These are phyloP conservation scores for Trichosporon sp. DNA, from an alignment of 1,284 basidiomycete genomes.

Conservation along the genomic window DNA sequence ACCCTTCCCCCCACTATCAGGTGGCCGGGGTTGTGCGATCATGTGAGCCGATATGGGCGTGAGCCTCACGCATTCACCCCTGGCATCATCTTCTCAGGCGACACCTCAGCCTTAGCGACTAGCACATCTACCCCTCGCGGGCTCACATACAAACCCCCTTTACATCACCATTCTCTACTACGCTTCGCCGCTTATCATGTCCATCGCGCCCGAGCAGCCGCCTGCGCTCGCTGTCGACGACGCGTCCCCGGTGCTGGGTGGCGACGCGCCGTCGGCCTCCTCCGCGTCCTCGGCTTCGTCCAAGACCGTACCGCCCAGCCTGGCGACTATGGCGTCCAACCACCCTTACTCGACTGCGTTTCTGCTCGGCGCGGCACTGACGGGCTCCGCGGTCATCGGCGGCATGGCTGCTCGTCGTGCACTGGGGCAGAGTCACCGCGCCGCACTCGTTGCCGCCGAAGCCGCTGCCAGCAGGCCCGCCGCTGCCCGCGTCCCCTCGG, in stretches of 20 bases:
- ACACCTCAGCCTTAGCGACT: not conserved
- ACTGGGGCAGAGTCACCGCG: not conserved
- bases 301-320: slow-evolving; percentile 3
- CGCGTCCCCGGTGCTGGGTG: not conserved
- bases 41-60: not conserved
- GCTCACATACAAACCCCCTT: not conserved
- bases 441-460: not conserved
- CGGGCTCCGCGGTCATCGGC: slow-evolving; percentile 6
- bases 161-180: slow-evolving; percentile 1
- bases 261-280: not conserved
- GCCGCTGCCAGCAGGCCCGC: not conserved
- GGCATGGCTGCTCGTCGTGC: slow-evolving; percentile 2
- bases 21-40: not conserved
- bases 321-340: slow-evolving; percentile 1
- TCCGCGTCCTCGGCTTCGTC: not conserved
- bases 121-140: not conserved
- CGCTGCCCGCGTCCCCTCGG: not conserved
- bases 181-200: not conserved
- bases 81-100: not conserved
- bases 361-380: slow-evolving; percentile 13
- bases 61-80: not conserved
- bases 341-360: slow-evolving; percentile 20
- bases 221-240: not conserved
- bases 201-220: not conserved
- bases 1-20: not conserved